Evolutionary conservation across 129 eudicot species (phyloP).

Genomic region (Artemisia tridentata): DNA sequence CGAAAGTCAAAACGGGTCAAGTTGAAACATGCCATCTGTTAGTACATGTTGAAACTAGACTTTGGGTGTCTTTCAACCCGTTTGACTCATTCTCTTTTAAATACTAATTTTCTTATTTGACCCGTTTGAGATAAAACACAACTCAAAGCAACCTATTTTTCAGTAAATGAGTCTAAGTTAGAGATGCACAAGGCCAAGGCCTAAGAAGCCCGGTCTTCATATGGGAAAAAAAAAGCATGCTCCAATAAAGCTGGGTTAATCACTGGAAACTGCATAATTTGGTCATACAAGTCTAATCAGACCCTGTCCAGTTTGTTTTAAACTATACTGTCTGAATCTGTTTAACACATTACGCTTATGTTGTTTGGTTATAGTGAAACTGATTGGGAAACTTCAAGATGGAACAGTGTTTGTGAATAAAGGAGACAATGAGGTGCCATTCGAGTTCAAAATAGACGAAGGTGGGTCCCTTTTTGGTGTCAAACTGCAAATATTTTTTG

Average conservation of each 20-base stretch:
- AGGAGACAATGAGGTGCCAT: slow-evolving; percentile 57
- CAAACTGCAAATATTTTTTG: not conserved
- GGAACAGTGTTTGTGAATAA: slow-evolving; percentile 50
- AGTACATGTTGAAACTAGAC: not conserved
- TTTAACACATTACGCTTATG: slow-evolving; percentile 4
- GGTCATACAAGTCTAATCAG: too few relatives aligned
- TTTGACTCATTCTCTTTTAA: too few relatives aligned
- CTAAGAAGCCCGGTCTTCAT: too few relatives aligned
- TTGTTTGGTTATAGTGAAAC: slow-evolving; percentile 40
- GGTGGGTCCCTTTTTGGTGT: slow-evolving; percentile 35
- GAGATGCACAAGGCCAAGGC: too few relatives aligned
- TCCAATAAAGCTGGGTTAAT: too few relatives aligned
- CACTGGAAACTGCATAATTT: too few relatives aligned
- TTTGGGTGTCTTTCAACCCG: not conserved
- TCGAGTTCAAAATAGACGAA: slow-evolving; percentile 56
- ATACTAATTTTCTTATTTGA: too few relatives aligned
- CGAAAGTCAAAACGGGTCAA: not conserved
- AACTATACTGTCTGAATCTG: too few relatives aligned
- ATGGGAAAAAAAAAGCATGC: too few relatives aligned
- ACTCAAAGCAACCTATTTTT: not conserved
- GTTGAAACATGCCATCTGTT: not conserved
- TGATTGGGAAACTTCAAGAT: slow-evolving; percentile 56
- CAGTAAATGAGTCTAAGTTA: not conserved
- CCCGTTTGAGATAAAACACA: not conserved
- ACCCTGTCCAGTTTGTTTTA: too few relatives aligned